Evolutionary conservation across 208 protist species (phyloP).

Genomic region (Herpetomonas muscarum): DNA sequence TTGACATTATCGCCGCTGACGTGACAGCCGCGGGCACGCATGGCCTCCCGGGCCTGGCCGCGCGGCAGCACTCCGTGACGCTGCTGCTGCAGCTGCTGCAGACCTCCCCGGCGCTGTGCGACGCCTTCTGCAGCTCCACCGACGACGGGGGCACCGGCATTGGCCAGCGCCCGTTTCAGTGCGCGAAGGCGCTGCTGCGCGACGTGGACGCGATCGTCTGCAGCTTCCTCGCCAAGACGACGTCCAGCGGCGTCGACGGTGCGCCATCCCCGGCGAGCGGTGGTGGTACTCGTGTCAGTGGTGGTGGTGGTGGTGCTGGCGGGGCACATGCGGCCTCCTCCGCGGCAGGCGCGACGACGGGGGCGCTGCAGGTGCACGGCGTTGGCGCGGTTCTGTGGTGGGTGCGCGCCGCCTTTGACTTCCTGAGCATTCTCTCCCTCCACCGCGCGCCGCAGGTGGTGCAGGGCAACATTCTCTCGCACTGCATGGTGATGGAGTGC

Average conservation of each 20-base stretch:
- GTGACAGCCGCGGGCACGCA: slow-evolving; percentile 15
- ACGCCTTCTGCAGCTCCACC: slow-evolving; percentile 50
- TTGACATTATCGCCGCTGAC: slow-evolving; percentile 56
- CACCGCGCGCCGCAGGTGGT: slow-evolving; percentile 54
- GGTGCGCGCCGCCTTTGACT: slow-evolving; percentile 54
- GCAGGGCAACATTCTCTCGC: slow-evolving; percentile 36
- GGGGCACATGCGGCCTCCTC: too few relatives aligned
- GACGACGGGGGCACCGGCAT: slow-evolving; percentile 19
- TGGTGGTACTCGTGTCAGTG: too few relatives aligned
- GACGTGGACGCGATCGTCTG: slow-evolving; percentile 49
- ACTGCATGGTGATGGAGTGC: slow-evolving; percentile 57
- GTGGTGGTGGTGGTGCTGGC: too few relatives aligned
- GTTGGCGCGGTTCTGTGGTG: slow-evolving; percentile 22
- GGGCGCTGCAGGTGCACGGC: too few relatives aligned
- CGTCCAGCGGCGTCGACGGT: too few relatives aligned
- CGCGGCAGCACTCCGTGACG: slow-evolving; percentile 27
- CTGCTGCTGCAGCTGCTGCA: slow-evolving; percentile 63
- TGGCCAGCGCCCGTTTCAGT: slow-evolving; percentile 32
- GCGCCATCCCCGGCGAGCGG: too few relatives aligned
- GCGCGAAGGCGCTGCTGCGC: slow-evolving; percentile 39
- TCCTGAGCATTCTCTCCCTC: slow-evolving; percentile 53
- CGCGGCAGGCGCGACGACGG: too few relatives aligned
- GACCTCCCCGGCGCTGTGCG: slow-evolving; percentile 53
- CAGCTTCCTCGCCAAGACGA: slow-evolving; percentile 25
- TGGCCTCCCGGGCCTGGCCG: not conserved